Evolutionary conservation across 305 asterid species (phyloP).

Genomic region (Solanum hybrid): DNA sequence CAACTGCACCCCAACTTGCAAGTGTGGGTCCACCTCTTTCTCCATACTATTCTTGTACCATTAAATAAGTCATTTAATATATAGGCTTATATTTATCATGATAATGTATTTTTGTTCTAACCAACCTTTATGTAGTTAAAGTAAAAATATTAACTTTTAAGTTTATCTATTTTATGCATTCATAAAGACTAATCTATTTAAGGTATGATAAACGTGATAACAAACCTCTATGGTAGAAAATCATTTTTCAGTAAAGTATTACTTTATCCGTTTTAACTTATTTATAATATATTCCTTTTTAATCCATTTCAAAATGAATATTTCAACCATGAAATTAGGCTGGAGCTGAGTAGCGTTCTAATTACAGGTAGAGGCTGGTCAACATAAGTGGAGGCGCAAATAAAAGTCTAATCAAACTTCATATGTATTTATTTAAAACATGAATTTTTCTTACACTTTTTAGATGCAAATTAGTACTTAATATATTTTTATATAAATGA

Average conservation of each 20-base stretch:
- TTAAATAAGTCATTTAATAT: too few species aligned
- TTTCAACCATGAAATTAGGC: not conserved
- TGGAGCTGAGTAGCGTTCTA: not conserved
- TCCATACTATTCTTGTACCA: not conserved
- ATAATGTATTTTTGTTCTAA: not conserved
- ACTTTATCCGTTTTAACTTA: not conserved
- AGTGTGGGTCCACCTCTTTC: not conserved
- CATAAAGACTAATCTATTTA: not conserved
- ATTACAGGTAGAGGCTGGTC: not conserved
- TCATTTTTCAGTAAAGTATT: too few species aligned
- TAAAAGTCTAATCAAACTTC: not conserved
- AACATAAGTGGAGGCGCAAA: not conserved
- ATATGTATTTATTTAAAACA: not conserved
- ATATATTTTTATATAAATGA: too few species aligned
- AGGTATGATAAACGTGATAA: not conserved
- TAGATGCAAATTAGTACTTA: too few species aligned
- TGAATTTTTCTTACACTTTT: not conserved
- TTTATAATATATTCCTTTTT: not conserved
- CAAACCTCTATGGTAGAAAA: not conserved
- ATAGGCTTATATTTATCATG: not conserved
- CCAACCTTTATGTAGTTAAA: not conserved
- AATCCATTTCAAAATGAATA: not conserved
- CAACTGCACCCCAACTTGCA: not conserved
- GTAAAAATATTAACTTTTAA: not conserved
- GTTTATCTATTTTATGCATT: not conserved